phyloP scores from a whole-genome alignment of 371 early-diverging fungal species.

The Mortierella polycephala region DNA sequence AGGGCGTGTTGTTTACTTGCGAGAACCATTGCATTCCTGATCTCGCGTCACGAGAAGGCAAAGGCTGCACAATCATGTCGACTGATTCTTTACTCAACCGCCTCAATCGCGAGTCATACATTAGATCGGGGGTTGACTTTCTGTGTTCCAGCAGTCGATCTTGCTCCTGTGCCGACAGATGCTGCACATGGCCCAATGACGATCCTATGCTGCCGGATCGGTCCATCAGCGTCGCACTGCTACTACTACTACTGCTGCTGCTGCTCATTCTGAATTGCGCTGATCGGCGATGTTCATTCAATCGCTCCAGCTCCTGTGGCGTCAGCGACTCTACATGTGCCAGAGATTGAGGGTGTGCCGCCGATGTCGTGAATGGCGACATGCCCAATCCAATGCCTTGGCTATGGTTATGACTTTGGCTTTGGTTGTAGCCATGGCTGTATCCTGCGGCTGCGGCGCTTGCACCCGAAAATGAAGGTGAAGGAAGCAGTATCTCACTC shows the following conservation, averaged over 20 bases:
- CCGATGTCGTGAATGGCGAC: constrained; percentile 20
- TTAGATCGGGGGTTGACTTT: constrained; percentile 35
- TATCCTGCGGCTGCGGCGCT: background rate
- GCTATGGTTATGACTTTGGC: constrained; percentile 1
- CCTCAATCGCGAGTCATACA: constrained; percentile 19
- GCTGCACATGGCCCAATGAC: constrained; percentile 12
- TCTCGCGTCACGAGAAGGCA: constrained; percentile 44
- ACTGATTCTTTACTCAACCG: constrained; percentile 38
- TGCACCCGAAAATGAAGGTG: constrained; percentile 12
- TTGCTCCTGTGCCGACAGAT: constrained; percentile 24
- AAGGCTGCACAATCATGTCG: constrained; percentile 32
- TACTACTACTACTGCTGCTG: background rate
- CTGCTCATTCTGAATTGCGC: constrained; percentile 14
- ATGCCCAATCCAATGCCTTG: constrained; percentile 39
- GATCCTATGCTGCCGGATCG: constrained; percentile 4
- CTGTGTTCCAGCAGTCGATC: constrained; percentile 36
- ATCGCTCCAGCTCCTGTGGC: constrained; percentile 33
- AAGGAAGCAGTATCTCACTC: constrained; percentile 36
- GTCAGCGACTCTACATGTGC: constrained; percentile 31
- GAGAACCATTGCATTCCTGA: constrained; percentile 52
- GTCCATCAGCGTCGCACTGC: background rate
- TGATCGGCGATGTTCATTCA: constrained; percentile 46
- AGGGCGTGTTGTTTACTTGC: constrained; percentile 10
- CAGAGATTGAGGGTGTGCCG: constrained; percentile 13
- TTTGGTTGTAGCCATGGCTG: background rate